Base-by-base conservation (phyloP, 306 rosid genomes). In the Benincasa hispida region DNA sequence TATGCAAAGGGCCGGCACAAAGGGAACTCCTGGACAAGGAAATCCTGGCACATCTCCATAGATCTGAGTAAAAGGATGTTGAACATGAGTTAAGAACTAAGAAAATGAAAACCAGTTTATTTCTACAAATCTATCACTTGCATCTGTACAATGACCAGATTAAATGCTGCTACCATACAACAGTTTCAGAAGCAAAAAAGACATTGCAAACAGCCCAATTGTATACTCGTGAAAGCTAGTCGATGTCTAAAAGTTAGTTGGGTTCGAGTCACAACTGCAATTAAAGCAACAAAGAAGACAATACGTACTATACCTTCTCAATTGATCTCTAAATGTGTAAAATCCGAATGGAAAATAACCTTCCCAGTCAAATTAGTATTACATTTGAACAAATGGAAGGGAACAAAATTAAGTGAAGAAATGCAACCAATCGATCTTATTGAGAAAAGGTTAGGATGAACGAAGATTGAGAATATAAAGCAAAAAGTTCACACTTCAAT, bases 11-110 rank as follows among this genome's bases (percentile, higher is more conserved):
- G 76, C 78, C 15, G 99, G 99, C 65, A 94, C 83, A 83, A 81
- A 12, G 62, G 98, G 96, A 80, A 94, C 96, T 74, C 96, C 84
- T 12, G 99, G 99, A 67, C 99, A 94, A 72, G 96, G 87, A 88
- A 94, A 94, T 79, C 93, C 99, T 6, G 86, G 87, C 47, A 91
- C 78, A 70, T 84, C 90, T 28, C 83, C 91, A 83, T 94, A 92
- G 63, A 69, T 87, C 99, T 94, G 83, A 65, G 61, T 28, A 77
- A 47, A 51, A 81, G 77, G 81, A 85, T 19, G 53, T 54, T 15
- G 54, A 7, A 34, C 47, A 18, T 72, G 61, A 54, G 54, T 86
- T 54, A 76, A 82, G 27, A 76, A 77, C 59, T 72, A 24, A 54
- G 79, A 12, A 67, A n/a, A 22, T 11, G 11, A 69, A 67, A 69